phyloP scores from a whole-genome alignment of 805 yeast species.

The Lipomyces anomalus region DNA sequence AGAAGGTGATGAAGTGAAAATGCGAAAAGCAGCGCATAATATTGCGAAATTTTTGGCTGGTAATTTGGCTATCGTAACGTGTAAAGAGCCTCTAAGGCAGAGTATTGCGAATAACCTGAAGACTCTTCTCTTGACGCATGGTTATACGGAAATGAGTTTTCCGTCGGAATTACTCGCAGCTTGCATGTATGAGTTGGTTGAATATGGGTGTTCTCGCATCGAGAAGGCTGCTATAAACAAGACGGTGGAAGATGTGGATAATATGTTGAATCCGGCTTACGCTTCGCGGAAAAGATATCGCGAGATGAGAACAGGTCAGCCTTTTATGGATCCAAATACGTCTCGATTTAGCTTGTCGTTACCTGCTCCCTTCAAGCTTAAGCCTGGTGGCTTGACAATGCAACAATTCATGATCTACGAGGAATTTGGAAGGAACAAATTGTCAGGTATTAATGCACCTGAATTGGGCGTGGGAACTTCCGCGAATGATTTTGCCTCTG shows the following conservation, averaged over 20 bases:
- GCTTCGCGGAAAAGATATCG: conserved; percentile 64
- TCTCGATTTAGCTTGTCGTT: conserved; percentile 66
- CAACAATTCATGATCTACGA: conserved; percentile 78
- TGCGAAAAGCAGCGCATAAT: conserved; percentile 74
- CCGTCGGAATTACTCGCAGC: conserved; percentile 64
- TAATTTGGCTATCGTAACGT: conserved; percentile 79
- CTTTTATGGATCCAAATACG: conserved; percentile 62
- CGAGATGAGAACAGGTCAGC: conserved; percentile 56
- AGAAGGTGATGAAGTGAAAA: conserved; percentile 74
- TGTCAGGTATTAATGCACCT: background rate
- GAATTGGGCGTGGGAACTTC: background rate
- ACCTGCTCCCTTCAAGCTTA: conserved; percentile 85
- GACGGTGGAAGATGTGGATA: conserved; percentile 79
- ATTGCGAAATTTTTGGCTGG: conserved; percentile 77
- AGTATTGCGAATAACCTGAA: conserved; percentile 50
- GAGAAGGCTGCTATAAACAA: conserved; percentile 85
- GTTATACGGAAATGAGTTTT: conserved; percentile 49
- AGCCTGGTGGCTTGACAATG: conserved; percentile 65
- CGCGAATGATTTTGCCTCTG: background rate
- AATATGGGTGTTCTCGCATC: conserved; percentile 69
- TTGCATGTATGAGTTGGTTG: conserved; percentile 84
- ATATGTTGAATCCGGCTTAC: conserved; percentile 63
- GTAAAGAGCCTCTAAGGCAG: conserved; percentile 77
- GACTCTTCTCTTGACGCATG: conserved; percentile 35
- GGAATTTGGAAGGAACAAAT: conserved; percentile 39